phyloP scores from a whole-genome alignment of 1,139 yeast genomes.

The Candida sanyaensis region DNA sequence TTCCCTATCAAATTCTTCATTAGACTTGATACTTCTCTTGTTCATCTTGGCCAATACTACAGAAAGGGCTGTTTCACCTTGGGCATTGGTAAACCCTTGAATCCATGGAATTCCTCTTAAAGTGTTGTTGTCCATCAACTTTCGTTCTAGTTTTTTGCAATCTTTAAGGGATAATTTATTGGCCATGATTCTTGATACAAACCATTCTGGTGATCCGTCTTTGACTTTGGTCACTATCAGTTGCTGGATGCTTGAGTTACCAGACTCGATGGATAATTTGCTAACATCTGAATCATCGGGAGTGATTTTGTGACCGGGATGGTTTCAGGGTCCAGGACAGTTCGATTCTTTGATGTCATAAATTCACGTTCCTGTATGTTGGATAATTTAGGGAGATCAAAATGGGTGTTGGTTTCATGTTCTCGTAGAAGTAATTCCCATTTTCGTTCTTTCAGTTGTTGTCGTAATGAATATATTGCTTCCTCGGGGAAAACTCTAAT shows the following conservation, averaged over 20 bases:
- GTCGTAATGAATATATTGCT: slow-evolving; percentile 32
- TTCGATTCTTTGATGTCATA: background rate
- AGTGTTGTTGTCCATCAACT: slow-evolving; percentile 24
- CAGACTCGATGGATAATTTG: slow-evolving; percentile 11
- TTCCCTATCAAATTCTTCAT: slow-evolving; percentile 48
- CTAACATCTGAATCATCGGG: slow-evolving; percentile 5
- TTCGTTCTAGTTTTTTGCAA: slow-evolving; percentile 37
- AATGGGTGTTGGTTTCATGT: slow-evolving; percentile 38
- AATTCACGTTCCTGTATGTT: slow-evolving; percentile 5
- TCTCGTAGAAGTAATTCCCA: slow-evolving; percentile 50
- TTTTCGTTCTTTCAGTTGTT: slow-evolving; percentile 38
- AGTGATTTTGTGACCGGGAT: slow-evolving; percentile 8
- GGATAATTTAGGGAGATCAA: slow-evolving; percentile 30
- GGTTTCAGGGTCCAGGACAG: background rate
- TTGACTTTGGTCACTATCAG: slow-evolving; percentile 18
- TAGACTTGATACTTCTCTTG: slow-evolving; percentile 45
- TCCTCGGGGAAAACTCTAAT: slow-evolving; percentile 39
- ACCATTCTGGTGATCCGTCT: slow-evolving; percentile 50
- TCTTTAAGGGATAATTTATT: slow-evolving; percentile 36
- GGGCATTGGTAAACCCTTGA: slow-evolving; percentile 34
- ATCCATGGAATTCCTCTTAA: slow-evolving; percentile 32
- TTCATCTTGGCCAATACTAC: slow-evolving; percentile 42
- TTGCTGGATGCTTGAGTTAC: slow-evolving; percentile 4
- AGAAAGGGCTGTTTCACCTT: slow-evolving; percentile 48
- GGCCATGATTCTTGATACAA: slow-evolving; percentile 37